A percentile compares a stretch with the other conserved stretches of the same genome.
phyloP scores from a whole-genome alignment of 2,329 filamentous ascomycete genomes.

The Penicillium sp. region DNA sequence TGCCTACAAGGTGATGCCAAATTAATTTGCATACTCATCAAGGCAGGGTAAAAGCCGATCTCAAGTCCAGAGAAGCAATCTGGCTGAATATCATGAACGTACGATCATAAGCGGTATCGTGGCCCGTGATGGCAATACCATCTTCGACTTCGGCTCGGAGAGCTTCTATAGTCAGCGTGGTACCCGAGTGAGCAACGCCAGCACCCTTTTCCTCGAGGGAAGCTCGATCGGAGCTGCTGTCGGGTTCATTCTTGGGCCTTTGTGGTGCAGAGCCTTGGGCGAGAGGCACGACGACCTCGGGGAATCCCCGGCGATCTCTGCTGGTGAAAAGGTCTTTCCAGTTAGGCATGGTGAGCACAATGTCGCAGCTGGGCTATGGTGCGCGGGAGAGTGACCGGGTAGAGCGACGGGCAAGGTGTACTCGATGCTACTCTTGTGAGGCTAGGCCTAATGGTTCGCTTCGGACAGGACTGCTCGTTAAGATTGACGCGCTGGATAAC shows the following conservation, averaged over 20 bases:
- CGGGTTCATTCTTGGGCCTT: constrained; percentile 29
- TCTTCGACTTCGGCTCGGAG: constrained; percentile 62
- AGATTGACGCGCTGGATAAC: constrained; percentile 9
- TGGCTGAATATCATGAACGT: constrained; percentile 37
- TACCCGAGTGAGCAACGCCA: constrained; percentile 33
- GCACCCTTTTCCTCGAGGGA: constrained; percentile 37
- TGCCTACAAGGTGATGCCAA: constrained; percentile 45
- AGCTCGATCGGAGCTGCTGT: constrained; percentile 29
- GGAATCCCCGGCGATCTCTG: constrained; percentile 31
- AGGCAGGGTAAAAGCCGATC: constrained; percentile 2
- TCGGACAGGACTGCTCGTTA: not conserved
- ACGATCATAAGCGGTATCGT: constrained; percentile 71
- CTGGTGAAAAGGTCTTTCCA: constrained; percentile 15
- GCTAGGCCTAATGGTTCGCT: not conserved
- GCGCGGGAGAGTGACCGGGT: constrained; percentile 4
- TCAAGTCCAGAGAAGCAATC: constrained; percentile 9
- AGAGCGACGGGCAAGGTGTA: constrained; percentile 1
- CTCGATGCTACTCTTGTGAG: not conserved
- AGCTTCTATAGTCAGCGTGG: constrained; percentile 59
- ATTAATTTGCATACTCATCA: not conserved
- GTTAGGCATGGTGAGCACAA: constrained; percentile 9
- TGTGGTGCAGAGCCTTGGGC: constrained; percentile 38
- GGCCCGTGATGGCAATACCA: constrained; percentile 51
- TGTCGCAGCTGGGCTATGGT: constrained; percentile 7
- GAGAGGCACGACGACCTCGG: constrained; percentile 48